These are phyloP conservation scores for Leishmania guyanensis DNA, from an alignment of 208 protist species.

Conservation along the genomic window DNA sequence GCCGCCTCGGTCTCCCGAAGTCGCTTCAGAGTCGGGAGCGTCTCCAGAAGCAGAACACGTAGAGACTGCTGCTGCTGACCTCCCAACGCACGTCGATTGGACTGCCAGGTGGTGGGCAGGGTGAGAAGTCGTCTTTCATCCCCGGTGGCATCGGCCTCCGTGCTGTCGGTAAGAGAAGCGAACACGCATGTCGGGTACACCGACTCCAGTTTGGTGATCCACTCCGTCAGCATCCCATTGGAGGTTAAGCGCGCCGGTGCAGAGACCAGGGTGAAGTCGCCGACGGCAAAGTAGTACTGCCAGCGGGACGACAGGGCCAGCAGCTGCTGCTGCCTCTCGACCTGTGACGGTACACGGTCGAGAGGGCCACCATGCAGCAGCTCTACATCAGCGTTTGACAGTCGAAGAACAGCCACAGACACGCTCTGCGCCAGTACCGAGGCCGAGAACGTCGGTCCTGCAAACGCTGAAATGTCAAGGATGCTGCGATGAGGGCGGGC, in stretches of 20 bases:
- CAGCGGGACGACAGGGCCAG: slow-evolving; percentile 13
- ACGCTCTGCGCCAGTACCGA: neutral
- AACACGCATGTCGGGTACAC: slow-evolving; percentile 12
- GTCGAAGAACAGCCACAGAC: slow-evolving; percentile 6
- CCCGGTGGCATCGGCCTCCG: neutral
- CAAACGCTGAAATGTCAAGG: neutral
- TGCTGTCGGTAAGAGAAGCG: neutral
- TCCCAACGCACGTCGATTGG: neutral
- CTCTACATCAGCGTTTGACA: slow-evolving; percentile 15
- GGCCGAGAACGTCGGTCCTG: neutral
- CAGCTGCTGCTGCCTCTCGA: neutral
- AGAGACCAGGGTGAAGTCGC: slow-evolving; percentile 16
- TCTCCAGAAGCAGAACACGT: slow-evolving; percentile 11
- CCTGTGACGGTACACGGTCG: neutral
- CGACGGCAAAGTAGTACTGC: slow-evolving; percentile 16
- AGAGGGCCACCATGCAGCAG: slow-evolving; percentile 19
- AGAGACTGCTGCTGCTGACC: neutral
- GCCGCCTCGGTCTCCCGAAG: neutral
- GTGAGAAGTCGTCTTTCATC: neutral
- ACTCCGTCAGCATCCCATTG: slow-evolving; percentile 5
- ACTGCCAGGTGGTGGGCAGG: neutral
- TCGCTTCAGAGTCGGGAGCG: neutral
- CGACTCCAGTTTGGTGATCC: slow-evolving; percentile 5
- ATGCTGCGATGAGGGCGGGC: neutral
- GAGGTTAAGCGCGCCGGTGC: neutral